Conservation (phyloP, 176 grass and related monocot genomes). For the Cocos nucifera region DNA sequence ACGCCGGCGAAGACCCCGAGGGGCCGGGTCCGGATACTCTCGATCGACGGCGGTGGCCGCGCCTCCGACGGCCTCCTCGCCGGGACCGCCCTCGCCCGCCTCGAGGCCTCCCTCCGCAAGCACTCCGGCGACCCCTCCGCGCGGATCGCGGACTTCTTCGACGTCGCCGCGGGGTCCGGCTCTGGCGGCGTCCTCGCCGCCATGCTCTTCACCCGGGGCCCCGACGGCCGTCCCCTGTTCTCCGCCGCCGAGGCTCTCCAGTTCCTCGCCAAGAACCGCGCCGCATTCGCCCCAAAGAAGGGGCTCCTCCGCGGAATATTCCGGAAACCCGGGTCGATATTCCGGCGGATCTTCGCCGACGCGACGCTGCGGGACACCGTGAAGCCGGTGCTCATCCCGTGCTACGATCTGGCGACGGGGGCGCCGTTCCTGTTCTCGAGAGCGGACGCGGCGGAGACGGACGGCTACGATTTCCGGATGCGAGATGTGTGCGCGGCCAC, state of each 20-base stretch:
- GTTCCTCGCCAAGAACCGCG: neutral
- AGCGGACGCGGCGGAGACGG: conserved; percentile 81
- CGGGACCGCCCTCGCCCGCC: neutral
- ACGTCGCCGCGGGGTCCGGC: conserved; percentile 2
- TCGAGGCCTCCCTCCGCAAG: conserved; percentile 2
- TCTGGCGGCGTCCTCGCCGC: conserved; percentile 5
- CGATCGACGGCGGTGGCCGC: conserved; percentile 2
- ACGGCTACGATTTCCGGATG: conserved; percentile 77
- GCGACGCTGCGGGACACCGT: conserved; percentile 67
- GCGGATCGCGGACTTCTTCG: conserved; percentile 1
- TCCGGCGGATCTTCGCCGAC: conserved; percentile 41
- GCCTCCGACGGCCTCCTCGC: neutral
- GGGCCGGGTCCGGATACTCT: conserved; percentile 1
- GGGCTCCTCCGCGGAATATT: neutral
- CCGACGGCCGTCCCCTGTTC: neutral
- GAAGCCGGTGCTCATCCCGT: conserved; percentile 73
- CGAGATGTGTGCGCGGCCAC: conserved; percentile 85
- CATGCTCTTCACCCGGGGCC: conserved; percentile 6
- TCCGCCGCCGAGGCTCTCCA: conserved; percentile 1
- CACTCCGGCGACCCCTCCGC: neutral
- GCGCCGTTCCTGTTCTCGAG: conserved; percentile 91
- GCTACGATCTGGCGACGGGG: conserved; percentile 57
- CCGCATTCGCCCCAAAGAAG: neutral
- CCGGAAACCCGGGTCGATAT: neutral
- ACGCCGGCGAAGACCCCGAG: neutral